These are phyloP conservation scores for Fragaria nilgerrensis DNA, from an alignment of 306 rosid species.

Conservation along the genomic window DNA sequence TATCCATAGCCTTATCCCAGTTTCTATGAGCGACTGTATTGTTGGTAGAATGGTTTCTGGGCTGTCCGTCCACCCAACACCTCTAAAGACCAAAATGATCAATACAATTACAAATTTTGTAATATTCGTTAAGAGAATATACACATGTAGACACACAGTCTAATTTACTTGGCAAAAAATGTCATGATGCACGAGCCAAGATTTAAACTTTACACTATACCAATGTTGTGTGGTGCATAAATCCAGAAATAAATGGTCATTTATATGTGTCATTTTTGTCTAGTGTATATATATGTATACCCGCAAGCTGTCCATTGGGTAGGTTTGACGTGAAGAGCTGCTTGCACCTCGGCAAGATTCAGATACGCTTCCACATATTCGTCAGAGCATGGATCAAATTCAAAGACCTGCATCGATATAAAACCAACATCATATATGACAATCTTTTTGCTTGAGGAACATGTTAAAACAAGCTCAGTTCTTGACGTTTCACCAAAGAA, in stretches of 20 bases:
- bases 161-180: too few relatives aligned
- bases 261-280: not conserved
- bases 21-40: conserved; percentile 19
- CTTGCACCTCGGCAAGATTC: conserved; percentile 53
- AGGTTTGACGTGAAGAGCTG: conserved; percentile 48
- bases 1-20: conserved; percentile 26
- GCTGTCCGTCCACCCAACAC: conserved; percentile 24
- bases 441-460: not conserved
- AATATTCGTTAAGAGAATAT: too few relatives aligned
- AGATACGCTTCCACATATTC: conserved; percentile 37
- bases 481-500: too few relatives aligned
- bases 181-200: too few relatives aligned
- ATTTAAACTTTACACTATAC: too few relatives aligned
- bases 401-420: conserved; percentile 22
- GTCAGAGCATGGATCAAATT: conserved; percentile 56
- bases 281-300: conserved; percentile 1
- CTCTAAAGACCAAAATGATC: conserved; percentile 15
- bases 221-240: too few relatives aligned
- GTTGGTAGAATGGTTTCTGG: conserved; percentile 24
- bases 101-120: too few relatives aligned
- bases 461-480: too few relatives aligned
- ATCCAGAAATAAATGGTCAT: too few relatives aligned
- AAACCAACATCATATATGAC: not conserved
- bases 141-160: not conserved
- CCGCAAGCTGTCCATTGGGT: conserved; percentile 48